Evolutionary conservation across 176 grass and related monocot genomes (phyloP).

Genomic region (Carex parvula): DNA sequence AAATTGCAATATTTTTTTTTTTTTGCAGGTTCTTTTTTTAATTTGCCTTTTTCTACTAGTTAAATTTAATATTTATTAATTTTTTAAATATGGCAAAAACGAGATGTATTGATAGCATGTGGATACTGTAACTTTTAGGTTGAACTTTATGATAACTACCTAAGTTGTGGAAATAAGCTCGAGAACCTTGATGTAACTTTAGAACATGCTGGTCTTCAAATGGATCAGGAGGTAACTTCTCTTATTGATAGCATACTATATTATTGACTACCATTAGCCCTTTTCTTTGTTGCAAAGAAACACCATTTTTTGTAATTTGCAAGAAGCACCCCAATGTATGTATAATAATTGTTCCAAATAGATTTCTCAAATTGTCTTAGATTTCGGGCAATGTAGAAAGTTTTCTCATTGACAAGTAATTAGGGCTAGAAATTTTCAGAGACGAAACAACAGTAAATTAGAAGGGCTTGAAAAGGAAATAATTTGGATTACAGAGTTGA

Average conservation of each 20-base stretch:
- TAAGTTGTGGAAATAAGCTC: constrained; percentile 40
- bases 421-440: not conserved
- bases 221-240: constrained; percentile 80
- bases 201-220: constrained; percentile 60
- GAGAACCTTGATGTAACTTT: constrained; percentile 47
- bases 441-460: not conserved
- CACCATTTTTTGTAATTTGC: not conserved
- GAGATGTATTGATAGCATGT: not conserved
- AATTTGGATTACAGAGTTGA: not conserved
- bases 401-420: not conserved
- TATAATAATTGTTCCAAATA: constrained; percentile 10
- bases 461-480: not conserved
- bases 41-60: not conserved
- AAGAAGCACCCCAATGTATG: not conserved
- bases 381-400: constrained; percentile 7
- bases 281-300: not conserved
- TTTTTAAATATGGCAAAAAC: not conserved
- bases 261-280: not conserved
- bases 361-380: not conserved
- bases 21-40: not conserved
- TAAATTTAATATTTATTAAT: constrained; percentile 11
- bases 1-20: constrained; percentile 7
- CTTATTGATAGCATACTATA: not conserved
- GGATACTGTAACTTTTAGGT: constrained; percentile 37
- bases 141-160: constrained; percentile 64